These are phyloP conservation scores for Hypomyces perniciosus DNA, from an alignment of 2,329 filamentous ascomycete genomes.

Conservation along the genomic window DNA sequence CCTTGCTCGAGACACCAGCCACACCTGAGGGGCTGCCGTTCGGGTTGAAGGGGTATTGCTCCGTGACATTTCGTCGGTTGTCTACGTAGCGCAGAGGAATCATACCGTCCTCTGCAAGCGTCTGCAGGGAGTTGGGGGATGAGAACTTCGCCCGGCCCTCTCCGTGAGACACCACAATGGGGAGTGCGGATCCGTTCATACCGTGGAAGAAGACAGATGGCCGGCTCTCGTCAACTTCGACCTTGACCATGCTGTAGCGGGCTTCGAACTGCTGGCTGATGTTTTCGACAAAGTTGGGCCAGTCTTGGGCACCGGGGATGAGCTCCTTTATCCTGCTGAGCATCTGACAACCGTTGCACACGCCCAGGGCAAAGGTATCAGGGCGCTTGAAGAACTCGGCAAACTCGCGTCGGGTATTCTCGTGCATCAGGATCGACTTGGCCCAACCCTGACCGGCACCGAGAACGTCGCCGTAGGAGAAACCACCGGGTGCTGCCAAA, in stretches of 20 bases:
- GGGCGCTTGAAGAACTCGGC: slow-evolving; percentile 76
- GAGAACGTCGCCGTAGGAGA: slow-evolving; percentile 81
- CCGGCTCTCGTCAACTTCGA: slow-evolving; percentile 52
- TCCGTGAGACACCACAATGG: slow-evolving; percentile 84
- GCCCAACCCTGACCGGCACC: slow-evolving; percentile 97
- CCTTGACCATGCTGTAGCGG: slow-evolving; percentile 73
- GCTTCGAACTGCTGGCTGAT: slow-evolving; percentile 84
- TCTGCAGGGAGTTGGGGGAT: slow-evolving; percentile 43
- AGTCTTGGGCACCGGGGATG: slow-evolving; percentile 76
- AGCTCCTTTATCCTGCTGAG: slow-evolving; percentile 70
- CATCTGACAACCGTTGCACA: slow-evolving; percentile 98
- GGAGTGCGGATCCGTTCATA: slow-evolving; percentile 75
- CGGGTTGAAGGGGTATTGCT: slow-evolving; percentile 79
- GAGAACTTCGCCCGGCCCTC: slow-evolving; percentile 76
- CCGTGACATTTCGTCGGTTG: slow-evolving; percentile 67
- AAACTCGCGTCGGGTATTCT: slow-evolving; percentile 70
- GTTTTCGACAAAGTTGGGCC: slow-evolving; percentile 86
- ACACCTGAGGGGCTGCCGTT: slow-evolving; percentile 81
- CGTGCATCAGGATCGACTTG: slow-evolving; percentile 83
- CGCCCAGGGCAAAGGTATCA: slow-evolving; percentile 87
- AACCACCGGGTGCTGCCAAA: slow-evolving; percentile 90
- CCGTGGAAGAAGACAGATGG: slow-evolving; percentile 84
- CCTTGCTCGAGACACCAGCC: slow-evolving; percentile 68
- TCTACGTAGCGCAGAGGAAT: slow-evolving; percentile 80
- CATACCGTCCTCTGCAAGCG: slow-evolving; percentile 59